Evolutionary conservation across 192 early-diverging fungal genomes (phyloP), one percentile per base, ranked within the genome.

Genomic region (Chytriomyces hyalinus): DNA sequence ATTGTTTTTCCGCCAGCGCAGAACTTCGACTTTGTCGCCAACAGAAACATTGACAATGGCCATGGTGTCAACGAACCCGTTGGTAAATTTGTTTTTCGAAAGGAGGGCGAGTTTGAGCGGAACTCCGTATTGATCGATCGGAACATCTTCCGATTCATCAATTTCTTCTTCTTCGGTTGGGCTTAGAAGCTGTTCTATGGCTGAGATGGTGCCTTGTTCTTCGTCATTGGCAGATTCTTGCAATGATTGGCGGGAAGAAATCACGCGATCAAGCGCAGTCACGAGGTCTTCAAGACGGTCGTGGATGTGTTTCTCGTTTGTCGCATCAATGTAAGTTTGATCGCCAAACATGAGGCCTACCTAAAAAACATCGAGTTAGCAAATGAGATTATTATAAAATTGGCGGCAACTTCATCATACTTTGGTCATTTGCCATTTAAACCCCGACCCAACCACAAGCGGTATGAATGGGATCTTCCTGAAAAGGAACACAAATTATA

Each of bases 401-500:
- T 43, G 44, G 45, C 67, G 2, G 4, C 36, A 36, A 4, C 36
- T 0, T 36, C 36, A 36, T 36, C 36, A 36, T 36, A 36, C 76
- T 70, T 78, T 78, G 5, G 76, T 70, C 61, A 61, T 78, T 63
- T 78, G 76, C 76, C 76, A 78, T 17, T 51, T 57, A n/a, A 60
- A 66, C 20, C 76, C 76, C 3, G 11, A 10, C 15, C 76, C 76
- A 61, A 78, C 76, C 6, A 78, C 64, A 8, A 78, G 22, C 9
- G 76, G 17, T n/a, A 78, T 61, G 51, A 70, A 70, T 1, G 76
- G 76, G 5, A 78, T 26, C 36, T 67, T 64, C 45, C 75, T 76
- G 20, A 0, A 9, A 10, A 13, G 15, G 50, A 28, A n/a, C n/a
- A 72, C 24, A 20, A 67, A 49, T 44, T 22, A 24, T 6, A 15